Percentiles rank a stretch among this genome's conserved stretches.
These are phyloP conservation scores for Chlorella variabilis DNA, from an alignment of 163 green algal genomes.

Conservation along the genomic window DNA sequence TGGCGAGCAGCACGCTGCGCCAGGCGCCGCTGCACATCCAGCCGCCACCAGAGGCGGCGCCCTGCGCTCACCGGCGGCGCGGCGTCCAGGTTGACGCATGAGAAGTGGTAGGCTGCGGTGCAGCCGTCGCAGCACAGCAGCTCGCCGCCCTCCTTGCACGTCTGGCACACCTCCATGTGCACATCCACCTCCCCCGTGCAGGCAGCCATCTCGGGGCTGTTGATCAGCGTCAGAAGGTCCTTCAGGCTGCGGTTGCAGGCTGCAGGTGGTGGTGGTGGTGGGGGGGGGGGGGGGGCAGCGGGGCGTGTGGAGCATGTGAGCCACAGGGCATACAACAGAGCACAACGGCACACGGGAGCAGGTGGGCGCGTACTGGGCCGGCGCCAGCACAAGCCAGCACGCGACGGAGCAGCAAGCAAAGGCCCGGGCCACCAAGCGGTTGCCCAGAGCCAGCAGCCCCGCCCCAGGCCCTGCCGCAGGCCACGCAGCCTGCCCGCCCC, in stretches of 20 bases:
- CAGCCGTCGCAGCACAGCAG: conserved; percentile 81
- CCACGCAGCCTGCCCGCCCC: too few species aligned
- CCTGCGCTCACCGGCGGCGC: conserved; percentile 44
- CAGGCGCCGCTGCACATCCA: too few species aligned
- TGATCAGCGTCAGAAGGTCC: conserved; percentile 46
- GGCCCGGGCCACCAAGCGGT: too few species aligned
- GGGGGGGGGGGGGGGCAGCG: not conserved
- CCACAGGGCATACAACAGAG: too few species aligned
- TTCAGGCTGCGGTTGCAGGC: conserved; percentile 54
- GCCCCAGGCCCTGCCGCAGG: too few species aligned
- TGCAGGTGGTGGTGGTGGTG: not conserved
- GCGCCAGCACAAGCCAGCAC: too few species aligned
- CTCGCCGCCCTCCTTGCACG: conserved; percentile 67
- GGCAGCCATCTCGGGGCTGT: conserved; percentile 22
- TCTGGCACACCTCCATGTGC: conserved; percentile 57
- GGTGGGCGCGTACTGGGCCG: too few species aligned
- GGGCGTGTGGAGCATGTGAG: too few species aligned
- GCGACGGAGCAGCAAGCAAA: not conserved
- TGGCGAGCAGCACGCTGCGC: too few species aligned
- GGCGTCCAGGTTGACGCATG: conserved; percentile 58
- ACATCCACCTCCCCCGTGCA: conserved; percentile 10
- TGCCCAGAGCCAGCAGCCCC: not conserved
- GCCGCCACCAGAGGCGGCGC: too few species aligned
- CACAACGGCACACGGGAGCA: not conserved
- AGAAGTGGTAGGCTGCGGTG: conserved; percentile 64